Evolutionary conservation across 2,329 filamentous ascomycete species (phyloP).

Genomic region (Malbranchea zuffiana): DNA sequence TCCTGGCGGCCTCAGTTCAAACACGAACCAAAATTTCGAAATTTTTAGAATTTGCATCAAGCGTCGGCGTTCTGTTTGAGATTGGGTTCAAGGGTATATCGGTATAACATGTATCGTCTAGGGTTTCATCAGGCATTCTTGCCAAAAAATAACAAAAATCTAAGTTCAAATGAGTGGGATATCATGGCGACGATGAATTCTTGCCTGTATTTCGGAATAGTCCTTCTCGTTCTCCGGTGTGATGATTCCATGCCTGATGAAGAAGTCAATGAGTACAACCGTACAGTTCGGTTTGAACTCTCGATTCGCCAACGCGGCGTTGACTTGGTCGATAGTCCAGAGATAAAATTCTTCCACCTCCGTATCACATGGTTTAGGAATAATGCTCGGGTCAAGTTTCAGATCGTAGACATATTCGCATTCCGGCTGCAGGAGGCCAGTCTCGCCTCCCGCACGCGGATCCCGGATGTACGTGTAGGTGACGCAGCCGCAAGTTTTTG

Average conservation of each 20-base stretch:
- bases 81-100: conserved; percentile 7
- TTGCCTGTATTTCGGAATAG: conserved; percentile 61
- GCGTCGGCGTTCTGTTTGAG: conserved; percentile 30
- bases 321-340: conserved; percentile 64
- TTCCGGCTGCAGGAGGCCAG: conserved; percentile 75
- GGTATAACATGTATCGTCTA: background rate
- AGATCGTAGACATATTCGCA: conserved; percentile 87
- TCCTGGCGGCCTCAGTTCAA: conserved; percentile 1
- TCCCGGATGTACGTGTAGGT: conserved; percentile 80
- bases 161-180: conserved; percentile 51
- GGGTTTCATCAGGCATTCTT: background rate
- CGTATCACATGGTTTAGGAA: conserved; percentile 68
- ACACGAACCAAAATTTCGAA: conserved; percentile 12
- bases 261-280: conserved; percentile 75
- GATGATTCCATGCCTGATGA: conserved; percentile 72
- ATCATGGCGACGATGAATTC: conserved; percentile 67
- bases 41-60: conserved; percentile 24
- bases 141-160: conserved; percentile 6
- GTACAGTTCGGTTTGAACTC: conserved; percentile 92
- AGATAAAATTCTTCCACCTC: conserved; percentile 82
- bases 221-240: conserved; percentile 68
- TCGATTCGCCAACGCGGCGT: conserved; percentile 55
- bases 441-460: conserved; percentile 65
- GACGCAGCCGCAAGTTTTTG: conserved; percentile 55
- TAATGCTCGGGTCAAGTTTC: conserved; percentile 56